A percentile compares a stretch with the other conserved stretches of the same genome.
phyloP scores from a whole-genome alignment of 2,329 filamentous ascomycete genomes.

The Penicillium janthinellum region DNA sequence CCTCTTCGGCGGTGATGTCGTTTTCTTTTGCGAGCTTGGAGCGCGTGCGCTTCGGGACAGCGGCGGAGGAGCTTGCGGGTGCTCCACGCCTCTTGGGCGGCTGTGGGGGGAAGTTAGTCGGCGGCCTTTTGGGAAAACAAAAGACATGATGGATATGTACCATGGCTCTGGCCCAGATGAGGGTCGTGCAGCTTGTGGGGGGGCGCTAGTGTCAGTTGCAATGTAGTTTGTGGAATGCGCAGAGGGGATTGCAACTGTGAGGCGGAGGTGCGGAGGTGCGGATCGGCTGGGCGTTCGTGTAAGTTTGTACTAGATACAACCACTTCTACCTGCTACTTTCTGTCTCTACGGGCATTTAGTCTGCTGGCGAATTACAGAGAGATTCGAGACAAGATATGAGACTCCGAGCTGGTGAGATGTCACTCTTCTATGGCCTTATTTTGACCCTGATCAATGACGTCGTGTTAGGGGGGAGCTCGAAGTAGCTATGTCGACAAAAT shows the following conservation, averaged over 20 bases:
- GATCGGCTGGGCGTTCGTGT: neutral
- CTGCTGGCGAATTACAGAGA: neutral
- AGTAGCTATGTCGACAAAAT: neutral
- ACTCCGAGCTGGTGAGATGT: neutral
- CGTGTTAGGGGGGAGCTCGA: neutral
- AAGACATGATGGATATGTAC: conserved; percentile 9
- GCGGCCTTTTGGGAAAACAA: neutral
- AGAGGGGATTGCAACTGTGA: neutral
- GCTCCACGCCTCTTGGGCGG: conserved; percentile 42
- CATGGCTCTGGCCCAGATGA: conserved; percentile 17
- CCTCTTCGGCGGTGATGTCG: conserved; percentile 79
- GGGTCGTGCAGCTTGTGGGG: neutral
- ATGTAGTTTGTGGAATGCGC: neutral
- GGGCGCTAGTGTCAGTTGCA: neutral
- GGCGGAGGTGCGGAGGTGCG: neutral
- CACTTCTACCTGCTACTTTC: neutral
- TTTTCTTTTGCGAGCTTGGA: conserved; percentile 93
- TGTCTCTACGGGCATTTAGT: neutral
- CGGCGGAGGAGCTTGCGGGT: conserved; percentile 30
- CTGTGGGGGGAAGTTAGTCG: conserved; percentile 20
- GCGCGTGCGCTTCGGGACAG: conserved; percentile 51
- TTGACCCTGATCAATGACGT: neutral
- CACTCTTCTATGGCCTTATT: neutral
- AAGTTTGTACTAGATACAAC: neutral
- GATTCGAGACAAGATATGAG: neutral